Base-by-base conservation (phyloP, 192 early-diverging fungal species). In the Coemansia sp. region DNA sequence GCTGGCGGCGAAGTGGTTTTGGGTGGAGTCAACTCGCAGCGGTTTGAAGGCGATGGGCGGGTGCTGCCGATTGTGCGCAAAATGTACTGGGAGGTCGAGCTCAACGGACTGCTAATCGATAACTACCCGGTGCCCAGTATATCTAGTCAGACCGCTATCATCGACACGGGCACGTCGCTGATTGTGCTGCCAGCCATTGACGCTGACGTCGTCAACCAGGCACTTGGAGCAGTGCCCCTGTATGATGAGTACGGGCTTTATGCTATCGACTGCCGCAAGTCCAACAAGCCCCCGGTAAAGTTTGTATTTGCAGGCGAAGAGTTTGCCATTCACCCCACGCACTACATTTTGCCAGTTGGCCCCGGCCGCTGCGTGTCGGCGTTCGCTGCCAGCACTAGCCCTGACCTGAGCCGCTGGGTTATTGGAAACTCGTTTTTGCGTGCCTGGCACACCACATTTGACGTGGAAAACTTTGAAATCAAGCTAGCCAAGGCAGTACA, bases 371-470 rank as follows among this genome's bases (percentile, higher is more conserved):
- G 70, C 18, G 66, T 63, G 28, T 60, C 71, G 0, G 76, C 69
- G 11, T 91, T 91, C 65, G 81, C 85, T 56, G 86, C 83, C 11
- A 72, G 86, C 60, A 84, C 81, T 6, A 71, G 73, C 16, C 71
- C 75, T 9, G 64, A 67, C n/a, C 56, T 74, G 8, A 63, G 53
- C 28, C 59, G 56, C 36, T 81, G 81, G 79, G 76, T 83, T 11
- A 69, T 83, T 45, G 80, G 81, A 16, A 78, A 68, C 31, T 61
- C 76, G 14, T 81, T 79, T 47, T 38, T 83, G 40, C 64, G 71
- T 21, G 71, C 71, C 8, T 74, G 71, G 71, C 71, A 74, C 47
- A 74, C 71, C 12, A 60, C 71, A 7, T 74, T 74, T 40, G 71
- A 74, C 28, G 18, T 74, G 11, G 71, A 74, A 38, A 58, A 60